These are phyloP conservation scores for Thuja plicata DNA, from an alignment of 83 land plant species.

Conservation along the genomic window DNA sequence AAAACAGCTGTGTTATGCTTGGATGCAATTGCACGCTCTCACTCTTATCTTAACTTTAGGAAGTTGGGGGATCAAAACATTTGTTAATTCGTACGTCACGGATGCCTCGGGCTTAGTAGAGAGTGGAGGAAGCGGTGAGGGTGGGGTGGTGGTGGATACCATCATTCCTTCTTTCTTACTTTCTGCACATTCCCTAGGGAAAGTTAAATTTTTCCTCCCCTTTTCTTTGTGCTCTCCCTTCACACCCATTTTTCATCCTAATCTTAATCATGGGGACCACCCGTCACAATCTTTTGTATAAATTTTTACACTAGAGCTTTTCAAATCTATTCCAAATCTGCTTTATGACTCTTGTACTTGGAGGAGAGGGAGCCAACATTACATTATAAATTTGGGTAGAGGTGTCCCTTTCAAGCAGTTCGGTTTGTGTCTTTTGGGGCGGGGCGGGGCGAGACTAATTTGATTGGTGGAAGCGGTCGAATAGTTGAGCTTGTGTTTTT, in stretches of 20 bases:
- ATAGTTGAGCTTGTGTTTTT: too few relatives aligned
- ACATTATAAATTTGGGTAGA: not conserved
- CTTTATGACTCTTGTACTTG: constrained; percentile 14
- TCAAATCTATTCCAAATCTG: constrained; percentile 14
- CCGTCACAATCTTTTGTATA: not conserved
- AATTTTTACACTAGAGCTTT: constrained; percentile 4
- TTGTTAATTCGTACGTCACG: constrained; percentile 6
- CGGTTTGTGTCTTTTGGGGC: too few relatives aligned
- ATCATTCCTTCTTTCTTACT: constrained; percentile 12
- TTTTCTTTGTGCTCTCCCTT: not conserved
- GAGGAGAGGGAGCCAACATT: not conserved
- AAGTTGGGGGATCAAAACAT: not conserved
- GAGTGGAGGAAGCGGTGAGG: constrained; percentile 18
- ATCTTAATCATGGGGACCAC: not conserved
- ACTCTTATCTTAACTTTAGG: not conserved
- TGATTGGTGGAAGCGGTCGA: too few relatives aligned
- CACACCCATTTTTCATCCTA: not conserved
- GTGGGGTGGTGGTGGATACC: constrained; percentile 12
- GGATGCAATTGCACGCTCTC: not conserved
- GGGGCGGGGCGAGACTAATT: too few relatives aligned
- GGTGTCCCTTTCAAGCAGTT: too few relatives aligned
- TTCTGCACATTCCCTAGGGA: constrained; percentile 17
- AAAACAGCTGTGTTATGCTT: constrained; percentile 9
- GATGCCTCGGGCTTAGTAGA: constrained; percentile 9
- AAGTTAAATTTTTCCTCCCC: not conserved